Base-by-base conservation (phyloP, 2,329 filamentous ascomycete genomes). In the Talaromyces sp. region DNA sequence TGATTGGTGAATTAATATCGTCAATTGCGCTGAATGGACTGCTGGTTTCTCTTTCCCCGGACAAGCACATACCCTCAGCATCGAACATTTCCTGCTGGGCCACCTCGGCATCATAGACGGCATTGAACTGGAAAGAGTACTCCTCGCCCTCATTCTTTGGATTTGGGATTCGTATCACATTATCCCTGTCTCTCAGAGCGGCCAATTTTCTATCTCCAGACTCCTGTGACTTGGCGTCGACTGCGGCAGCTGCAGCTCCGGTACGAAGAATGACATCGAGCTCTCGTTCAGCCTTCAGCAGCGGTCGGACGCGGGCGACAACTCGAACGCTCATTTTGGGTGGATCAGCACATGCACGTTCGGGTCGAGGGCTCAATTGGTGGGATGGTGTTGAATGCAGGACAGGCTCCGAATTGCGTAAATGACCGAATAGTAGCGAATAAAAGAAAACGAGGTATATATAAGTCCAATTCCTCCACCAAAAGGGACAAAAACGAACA, bases 51-150 rank as follows among this genome's bases (percentile, higher is more conserved):
- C 14, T 8, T 39, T 43, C 22, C 40, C 14, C 24, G 10, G 17
- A n/a, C 11, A 37, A 36, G n/a, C 49, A 72, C 80, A 65, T 80
- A 91, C 91, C 90, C 84, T 97, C 93, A 33, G 87, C 84, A 59
- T 92, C 89, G 71, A 96, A 99, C 52, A 99, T 76, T 59, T 89
- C 83, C 73, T 96, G 90, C 71, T 99, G 93, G 8, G 89, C 85
- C 14, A 89, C 87, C 32, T 82, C 74, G 64, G 87, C 84, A 67
- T 90, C 90, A 73, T 96, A 97, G 50, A 97, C 93, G 62, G 89
- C 85, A 79, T 94, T 95, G 81, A 97, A 97, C 47, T 92, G 85
- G 71, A 97, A 99, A 49, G 89, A 91, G 75, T 92, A 97, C 67
- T 92, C 89, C 74, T 97, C 93, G 19, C 83, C 80, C 60, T 90